Conservation (phyloP, 2,329 filamentous ascomycete species). For the Botrytis pseudocinerea region DNA sequence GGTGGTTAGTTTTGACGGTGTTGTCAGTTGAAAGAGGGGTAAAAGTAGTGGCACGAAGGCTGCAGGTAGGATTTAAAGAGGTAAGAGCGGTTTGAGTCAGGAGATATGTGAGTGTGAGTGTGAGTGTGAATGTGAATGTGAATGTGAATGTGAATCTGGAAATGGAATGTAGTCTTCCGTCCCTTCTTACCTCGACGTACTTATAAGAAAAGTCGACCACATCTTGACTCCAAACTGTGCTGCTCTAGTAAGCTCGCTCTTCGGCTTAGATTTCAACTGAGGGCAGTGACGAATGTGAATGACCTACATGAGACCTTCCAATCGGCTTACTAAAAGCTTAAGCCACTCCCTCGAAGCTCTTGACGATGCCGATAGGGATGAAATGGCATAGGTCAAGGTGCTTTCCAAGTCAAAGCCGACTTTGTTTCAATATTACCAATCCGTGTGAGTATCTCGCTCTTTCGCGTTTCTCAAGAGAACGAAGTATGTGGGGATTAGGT, state of each 20-base stretch:
- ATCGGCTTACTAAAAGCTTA: neutral
- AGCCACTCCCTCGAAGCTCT: neutral
- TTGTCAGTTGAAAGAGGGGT: slow-evolving; percentile 5
- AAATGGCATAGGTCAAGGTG: neutral
- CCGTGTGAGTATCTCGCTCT: neutral
- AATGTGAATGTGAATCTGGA: neutral
- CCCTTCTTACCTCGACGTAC: neutral
- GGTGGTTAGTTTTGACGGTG: neutral
- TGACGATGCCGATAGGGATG: neutral
- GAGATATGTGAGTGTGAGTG: too few relatives aligned
- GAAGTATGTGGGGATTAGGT: neutral
- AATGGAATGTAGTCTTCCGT: neutral
- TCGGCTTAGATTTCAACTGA: neutral
- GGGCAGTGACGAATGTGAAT: neutral
- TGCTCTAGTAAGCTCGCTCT: neutral
- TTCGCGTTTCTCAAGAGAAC: neutral
- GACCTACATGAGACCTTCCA: neutral
- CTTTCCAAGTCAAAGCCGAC: neutral
- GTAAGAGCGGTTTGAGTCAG: neutral
- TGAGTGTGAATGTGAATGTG: neutral
- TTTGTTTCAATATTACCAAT: neutral
- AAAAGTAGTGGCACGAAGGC: slow-evolving; percentile 5
- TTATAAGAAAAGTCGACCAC: neutral
- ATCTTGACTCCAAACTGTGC: neutral
- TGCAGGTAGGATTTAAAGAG: neutral